These are phyloP conservation scores for Amanita muscaria DNA, from an alignment of 768 basidiomycete species.

Conservation along the genomic window DNA sequence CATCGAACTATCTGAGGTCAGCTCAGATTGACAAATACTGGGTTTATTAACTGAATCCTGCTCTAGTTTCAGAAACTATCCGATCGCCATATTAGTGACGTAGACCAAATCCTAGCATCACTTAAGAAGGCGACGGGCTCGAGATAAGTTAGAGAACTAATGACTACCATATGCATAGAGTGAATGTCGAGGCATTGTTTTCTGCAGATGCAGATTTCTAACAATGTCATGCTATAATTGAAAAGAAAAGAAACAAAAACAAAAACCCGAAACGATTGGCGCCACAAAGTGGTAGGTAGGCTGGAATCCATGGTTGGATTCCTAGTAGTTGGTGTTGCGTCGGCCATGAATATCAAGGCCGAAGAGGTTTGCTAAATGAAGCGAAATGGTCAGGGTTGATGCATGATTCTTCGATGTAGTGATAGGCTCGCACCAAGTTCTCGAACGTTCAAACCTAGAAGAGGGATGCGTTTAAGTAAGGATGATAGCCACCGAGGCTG, in stretches of 20 bases:
- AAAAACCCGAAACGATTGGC: not conserved
- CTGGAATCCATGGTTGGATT: too few relatives aligned
- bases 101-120: constrained; percentile 56
- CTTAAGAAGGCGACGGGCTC: constrained; percentile 50
- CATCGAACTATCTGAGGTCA: constrained; percentile 60
- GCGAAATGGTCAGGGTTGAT: not conserved
- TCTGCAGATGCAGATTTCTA: not conserved
- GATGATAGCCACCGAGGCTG: not conserved
- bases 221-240: not conserved
- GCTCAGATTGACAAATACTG: too few relatives aligned
- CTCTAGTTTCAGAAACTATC: constrained; percentile 66
- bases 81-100: constrained; percentile 51
- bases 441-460: constrained; percentile 35
- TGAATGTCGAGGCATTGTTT: not conserved
- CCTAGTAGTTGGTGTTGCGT: constrained; percentile 4
- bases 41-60: not conserved
- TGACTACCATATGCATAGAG: not conserved
- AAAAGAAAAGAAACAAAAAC: not conserved
- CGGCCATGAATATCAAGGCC: constrained; percentile 32
- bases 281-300: too few relatives aligned
- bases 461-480: constrained; percentile 3
- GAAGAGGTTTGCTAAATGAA: constrained; percentile 30
- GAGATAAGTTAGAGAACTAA: constrained; percentile 16
- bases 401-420: not conserved
- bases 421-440: constrained; percentile 38